Evolutionary conservation across 768 basidiomycete genomes (phyloP).

Genomic region (Calocybe indica): DNA sequence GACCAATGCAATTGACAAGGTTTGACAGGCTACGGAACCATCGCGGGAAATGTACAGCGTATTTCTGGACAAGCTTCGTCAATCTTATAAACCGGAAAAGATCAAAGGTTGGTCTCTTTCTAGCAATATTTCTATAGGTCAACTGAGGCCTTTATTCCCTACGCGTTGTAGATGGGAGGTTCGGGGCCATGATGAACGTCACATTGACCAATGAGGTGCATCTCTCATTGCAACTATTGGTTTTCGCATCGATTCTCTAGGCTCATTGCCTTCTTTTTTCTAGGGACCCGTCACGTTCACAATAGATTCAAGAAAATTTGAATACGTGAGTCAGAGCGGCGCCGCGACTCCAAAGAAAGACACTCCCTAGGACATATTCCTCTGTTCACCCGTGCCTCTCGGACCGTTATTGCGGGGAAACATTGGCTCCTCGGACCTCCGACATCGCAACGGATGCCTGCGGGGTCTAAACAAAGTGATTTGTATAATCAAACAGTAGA

Average conservation of each 20-base stretch:
- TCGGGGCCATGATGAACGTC: constrained; percentile 97
- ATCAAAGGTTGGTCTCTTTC: constrained; percentile 53
- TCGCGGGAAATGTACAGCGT: constrained; percentile 66
- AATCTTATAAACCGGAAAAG: constrained; percentile 65
- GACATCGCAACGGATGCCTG: no score
- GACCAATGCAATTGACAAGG: neutral
- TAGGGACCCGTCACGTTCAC: constrained; percentile 86
- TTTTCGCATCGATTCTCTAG: constrained; percentile 41
- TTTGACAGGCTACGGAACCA: constrained; percentile 50
- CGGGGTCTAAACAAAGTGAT: no score
- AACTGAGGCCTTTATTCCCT: constrained; percentile 3
- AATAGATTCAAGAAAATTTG: constrained; percentile 75
- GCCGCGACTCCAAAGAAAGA: no score
- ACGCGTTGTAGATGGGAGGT: constrained; percentile 65
- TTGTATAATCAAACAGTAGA: no score
- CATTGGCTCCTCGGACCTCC: neutral
- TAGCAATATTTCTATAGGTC: neutral
- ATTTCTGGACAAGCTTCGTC: constrained; percentile 64
- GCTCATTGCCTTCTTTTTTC: constrained; percentile 6
- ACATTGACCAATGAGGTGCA: constrained; percentile 80
- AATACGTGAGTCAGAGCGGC: constrained; percentile 30
- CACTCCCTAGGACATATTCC: no score
- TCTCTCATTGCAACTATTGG: constrained; percentile 1
- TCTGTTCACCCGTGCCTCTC: neutral
- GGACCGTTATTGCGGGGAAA: neutral